Percentiles rank a stretch among this genome's conserved stretches.
phyloP scores from a whole-genome alignment of 345 rosid species.

The Populus tremula region DNA sequence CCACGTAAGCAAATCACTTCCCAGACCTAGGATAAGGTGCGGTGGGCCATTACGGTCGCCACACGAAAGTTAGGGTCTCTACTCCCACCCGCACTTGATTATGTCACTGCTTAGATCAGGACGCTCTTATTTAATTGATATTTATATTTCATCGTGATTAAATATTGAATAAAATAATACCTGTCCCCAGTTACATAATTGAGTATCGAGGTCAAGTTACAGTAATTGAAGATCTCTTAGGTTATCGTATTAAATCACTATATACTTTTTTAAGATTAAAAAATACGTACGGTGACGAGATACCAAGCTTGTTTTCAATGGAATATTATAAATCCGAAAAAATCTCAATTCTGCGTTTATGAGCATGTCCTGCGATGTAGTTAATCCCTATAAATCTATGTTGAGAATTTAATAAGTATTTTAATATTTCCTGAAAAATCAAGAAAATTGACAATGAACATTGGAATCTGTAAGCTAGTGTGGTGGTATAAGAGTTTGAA shows the following conservation, averaged over 20 bases:
- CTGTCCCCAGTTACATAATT: not conserved
- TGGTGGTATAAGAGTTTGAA: too few relatives aligned
- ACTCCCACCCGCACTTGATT: not conserved
- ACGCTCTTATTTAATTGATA: not conserved
- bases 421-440: too few relatives aligned
- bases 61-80: too few relatives aligned
- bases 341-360: too few relatives aligned
- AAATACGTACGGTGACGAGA: not conserved
- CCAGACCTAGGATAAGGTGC: slow-evolving; percentile 16
- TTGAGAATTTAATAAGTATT: too few relatives aligned
- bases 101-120: slow-evolving; percentile 26
- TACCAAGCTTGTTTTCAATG: too few relatives aligned
- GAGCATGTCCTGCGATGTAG: not conserved
- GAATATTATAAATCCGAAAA: too few relatives aligned
- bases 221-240: not conserved
- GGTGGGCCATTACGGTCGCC: not conserved
- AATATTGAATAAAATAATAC: not conserved
- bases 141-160: too few relatives aligned
- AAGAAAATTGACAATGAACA: too few relatives aligned
- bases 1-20: slow-evolving; percentile 22
- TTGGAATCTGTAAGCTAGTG: too few relatives aligned
- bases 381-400: too few relatives aligned
- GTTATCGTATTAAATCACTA: not conserved
- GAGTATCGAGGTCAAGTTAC: not conserved
- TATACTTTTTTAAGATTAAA: not conserved